phyloP scores from a whole-genome alignment of 495 filamentous ascomycete species.

The Podospora conica region DNA sequence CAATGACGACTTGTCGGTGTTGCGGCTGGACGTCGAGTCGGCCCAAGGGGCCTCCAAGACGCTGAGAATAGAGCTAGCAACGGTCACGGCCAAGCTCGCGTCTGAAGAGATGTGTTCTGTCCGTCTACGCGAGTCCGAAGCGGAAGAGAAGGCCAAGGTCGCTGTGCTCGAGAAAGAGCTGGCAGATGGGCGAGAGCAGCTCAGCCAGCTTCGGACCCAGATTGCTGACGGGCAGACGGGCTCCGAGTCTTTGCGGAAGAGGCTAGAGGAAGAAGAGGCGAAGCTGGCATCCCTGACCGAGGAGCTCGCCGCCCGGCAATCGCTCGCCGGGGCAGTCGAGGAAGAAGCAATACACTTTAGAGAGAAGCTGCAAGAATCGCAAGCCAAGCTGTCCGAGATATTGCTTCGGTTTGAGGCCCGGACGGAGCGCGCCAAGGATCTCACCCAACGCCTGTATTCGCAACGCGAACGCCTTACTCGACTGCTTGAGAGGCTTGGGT shows the following conservation, averaged over 20 bases:
- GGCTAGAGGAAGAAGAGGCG: conserved; percentile 62
- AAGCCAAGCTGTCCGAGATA: conserved; percentile 47
- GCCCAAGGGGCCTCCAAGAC: conserved; percentile 29
- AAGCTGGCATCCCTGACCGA: conserved; percentile 55
- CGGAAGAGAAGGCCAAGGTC: conserved; percentile 53
- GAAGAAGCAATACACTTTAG: conserved; percentile 58
- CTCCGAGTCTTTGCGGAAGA: conserved; percentile 65
- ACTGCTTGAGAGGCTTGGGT: conserved; percentile 80
- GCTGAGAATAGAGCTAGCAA: conserved; percentile 36
- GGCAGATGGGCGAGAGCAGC: conserved; percentile 56
- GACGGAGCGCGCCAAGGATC: conserved; percentile 63
- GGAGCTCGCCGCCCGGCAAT: conserved; percentile 60
- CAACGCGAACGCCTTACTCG: conserved; percentile 70
- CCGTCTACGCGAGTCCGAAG: conserved; percentile 44
- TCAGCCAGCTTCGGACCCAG: conserved; percentile 57
- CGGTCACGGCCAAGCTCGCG: conserved; percentile 45
- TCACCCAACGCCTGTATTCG: conserved; percentile 70
- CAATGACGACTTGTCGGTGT: conserved; percentile 38
- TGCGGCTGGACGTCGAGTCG: conserved; percentile 41
- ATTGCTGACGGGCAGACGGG: conserved; percentile 74
- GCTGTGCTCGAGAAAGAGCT: conserved; percentile 57
- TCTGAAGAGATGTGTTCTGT: conserved; percentile 35
- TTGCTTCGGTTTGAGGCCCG: conserved; percentile 54
- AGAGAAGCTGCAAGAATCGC: conserved; percentile 46
- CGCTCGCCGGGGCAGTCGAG: conserved; percentile 58